phyloP scores from a whole-genome alignment of 495 filamentous ascomycete genomes.

The Physcia stellaris region DNA sequence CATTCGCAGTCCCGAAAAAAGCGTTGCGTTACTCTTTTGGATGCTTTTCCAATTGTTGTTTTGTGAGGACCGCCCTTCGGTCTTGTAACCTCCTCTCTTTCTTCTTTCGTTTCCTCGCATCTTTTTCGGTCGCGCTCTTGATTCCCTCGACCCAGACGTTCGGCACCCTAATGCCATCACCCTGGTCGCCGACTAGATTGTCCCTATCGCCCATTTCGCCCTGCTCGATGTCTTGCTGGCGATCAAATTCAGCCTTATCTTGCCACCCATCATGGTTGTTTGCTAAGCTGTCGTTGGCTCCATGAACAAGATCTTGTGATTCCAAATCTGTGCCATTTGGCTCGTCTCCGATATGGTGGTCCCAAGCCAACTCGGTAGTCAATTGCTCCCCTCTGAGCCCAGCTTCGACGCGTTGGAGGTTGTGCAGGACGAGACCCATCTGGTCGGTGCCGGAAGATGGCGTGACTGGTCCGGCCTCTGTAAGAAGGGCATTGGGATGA shows the following conservation, averaged over 20 bases:
- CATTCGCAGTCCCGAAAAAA: no score
- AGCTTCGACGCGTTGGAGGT: constrained; percentile 50
- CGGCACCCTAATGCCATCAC: constrained; percentile 2
- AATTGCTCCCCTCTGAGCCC: constrained; percentile 47
- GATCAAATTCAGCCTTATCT: constrained; percentile 36
- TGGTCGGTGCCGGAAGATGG: constrained; percentile 38
- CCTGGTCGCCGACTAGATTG: constrained; percentile 8
- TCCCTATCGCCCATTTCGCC: constrained; percentile 22
- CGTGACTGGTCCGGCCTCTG: constrained; percentile 42
- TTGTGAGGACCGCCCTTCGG: constrained; percentile 20
- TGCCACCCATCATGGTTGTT: constrained; percentile 36
- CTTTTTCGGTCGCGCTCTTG: constrained; percentile 20
- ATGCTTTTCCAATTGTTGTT: constrained; percentile 6
- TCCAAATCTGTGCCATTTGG: constrained; percentile 20
- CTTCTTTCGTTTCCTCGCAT: constrained; percentile 36
- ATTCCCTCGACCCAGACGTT: constrained; percentile 15
- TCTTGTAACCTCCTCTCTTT: constrained; percentile 33
- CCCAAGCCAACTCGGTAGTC: constrained; percentile 32
- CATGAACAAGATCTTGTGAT: no score
- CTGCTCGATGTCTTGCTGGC: constrained; percentile 28
- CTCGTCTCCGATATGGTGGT: constrained; percentile 26
- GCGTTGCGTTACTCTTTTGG: no score
- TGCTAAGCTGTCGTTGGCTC: no score
- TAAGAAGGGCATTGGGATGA: constrained; percentile 52
- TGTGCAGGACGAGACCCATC: constrained; percentile 46